Evolutionary conservation across 1,284 basidiomycete genomes (phyloP).

Genomic region (Trichosporon coremiiforme): DNA sequence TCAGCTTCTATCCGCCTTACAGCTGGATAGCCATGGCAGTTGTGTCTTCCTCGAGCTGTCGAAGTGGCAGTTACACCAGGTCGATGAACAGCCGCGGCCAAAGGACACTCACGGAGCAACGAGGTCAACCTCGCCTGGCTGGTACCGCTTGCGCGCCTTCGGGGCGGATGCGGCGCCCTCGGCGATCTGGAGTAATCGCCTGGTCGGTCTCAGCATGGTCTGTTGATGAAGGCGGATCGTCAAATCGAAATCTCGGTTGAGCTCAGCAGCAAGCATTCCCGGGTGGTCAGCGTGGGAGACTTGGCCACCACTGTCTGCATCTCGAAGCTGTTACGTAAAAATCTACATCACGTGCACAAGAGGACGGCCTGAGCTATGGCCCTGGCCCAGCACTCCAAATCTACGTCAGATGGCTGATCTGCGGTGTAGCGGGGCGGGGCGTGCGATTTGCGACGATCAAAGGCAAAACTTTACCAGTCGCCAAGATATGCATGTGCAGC

Average conservation of each 20-base stretch:
- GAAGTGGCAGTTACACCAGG: neutral
- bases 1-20: neutral
- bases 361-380: neutral
- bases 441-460: conserved; percentile 1
- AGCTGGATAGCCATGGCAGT: no score
- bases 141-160: conserved; percentile 14
- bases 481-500: neutral
- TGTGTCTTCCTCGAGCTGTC: conserved; percentile 14
- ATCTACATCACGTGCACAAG: no score
- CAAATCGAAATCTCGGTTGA: conserved; percentile 16
- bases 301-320: conserved; percentile 12
- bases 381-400: neutral
- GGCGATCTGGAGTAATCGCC: conserved; percentile 4
- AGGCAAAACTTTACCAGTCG: neutral
- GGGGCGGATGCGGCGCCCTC: conserved; percentile 20
- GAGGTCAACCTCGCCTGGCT: conserved; percentile 40
- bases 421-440: neutral
- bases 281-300: conserved; percentile 17
- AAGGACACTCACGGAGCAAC: conserved; percentile 49
- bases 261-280: neutral
- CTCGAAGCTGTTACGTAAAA: no score
- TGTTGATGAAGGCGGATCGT: conserved; percentile 13
- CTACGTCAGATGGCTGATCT: conserved; percentile 1
- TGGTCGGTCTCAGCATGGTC: conserved; percentile 10
- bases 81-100: neutral